These are phyloP conservation scores for Solanum hybrid DNA, from an alignment of 305 asterid species.

Conservation along the genomic window DNA sequence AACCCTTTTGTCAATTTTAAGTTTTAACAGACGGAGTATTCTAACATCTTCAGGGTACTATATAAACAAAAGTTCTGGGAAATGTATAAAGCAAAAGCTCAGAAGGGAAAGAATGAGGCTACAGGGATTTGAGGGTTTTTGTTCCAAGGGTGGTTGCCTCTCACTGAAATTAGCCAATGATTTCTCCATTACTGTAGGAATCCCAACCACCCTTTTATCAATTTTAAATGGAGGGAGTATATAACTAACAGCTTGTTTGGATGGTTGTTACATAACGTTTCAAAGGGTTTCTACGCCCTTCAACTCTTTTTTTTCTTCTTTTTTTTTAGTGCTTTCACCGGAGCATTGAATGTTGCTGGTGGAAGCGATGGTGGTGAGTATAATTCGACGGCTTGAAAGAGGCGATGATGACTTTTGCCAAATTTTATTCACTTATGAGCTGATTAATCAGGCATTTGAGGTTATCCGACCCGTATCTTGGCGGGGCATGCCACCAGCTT, in stretches of 20 bases:
- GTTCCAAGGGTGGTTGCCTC: neutral
- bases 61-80: neutral
- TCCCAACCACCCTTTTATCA: neutral
- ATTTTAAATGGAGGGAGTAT: neutral
- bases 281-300: neutral
- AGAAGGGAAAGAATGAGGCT: neutral
- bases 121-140: neutral
- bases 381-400: neutral
- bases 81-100: neutral
- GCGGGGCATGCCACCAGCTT: conserved; percentile 8
- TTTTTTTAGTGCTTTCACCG: neutral
- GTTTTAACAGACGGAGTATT: neutral
- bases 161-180: neutral
- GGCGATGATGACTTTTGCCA: neutral
- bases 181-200: neutral
- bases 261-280: neutral
- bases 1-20: neutral
- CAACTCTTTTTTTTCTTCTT: neutral
- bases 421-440: neutral
- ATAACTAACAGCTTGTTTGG: neutral
- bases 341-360: neutral
- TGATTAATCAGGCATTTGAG: neutral
- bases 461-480: conserved; percentile 5
- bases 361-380: neutral
- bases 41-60: neutral